Conservation (phyloP, 768 basidiomycete species). For the Leucosporidium scottii region DNA sequence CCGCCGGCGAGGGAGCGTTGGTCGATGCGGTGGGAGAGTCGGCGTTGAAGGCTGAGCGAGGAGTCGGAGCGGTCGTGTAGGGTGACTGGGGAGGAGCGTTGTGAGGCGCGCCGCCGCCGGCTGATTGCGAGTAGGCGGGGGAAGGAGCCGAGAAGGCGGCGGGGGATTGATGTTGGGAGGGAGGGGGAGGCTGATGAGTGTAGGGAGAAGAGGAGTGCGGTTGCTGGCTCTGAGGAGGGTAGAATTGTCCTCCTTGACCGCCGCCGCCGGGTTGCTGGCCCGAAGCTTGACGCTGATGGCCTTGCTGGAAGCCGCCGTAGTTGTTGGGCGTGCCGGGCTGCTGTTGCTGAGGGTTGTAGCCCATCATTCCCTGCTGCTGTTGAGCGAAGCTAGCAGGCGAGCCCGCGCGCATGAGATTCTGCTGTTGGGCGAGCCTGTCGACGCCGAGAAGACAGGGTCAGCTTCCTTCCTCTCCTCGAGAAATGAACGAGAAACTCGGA, state of each 20-base stretch:
- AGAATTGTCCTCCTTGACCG: too few species aligned
- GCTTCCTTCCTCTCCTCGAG: too few species aligned
- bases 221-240: not conserved
- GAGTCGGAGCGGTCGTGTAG: conserved; percentile 1
- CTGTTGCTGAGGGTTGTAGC: not conserved
- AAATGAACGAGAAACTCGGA: not conserved
- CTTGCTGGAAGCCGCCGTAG: not conserved
- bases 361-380: too few species aligned
- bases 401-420: conserved; percentile 10
- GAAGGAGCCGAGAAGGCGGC: conserved; percentile 6
- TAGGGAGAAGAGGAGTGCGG: not conserved
- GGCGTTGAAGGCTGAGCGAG: not conserved
- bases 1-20: not conserved
- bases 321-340: not conserved
- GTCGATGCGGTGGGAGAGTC: conserved; percentile 1
- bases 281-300: not conserved
- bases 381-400: not conserved
- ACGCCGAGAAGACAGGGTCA: too few species aligned
- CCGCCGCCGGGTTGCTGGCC: not conserved
- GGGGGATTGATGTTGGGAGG: not conserved
- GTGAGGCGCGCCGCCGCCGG: not conserved
- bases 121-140: conserved; percentile 4
- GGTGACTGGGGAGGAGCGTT: not conserved
- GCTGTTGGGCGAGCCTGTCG: conserved; percentile 22
- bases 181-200: not conserved